These are phyloP conservation scores for Trichoderma erinaceum DNA, from an alignment of 495 filamentous ascomycete genomes.

Conservation along the genomic window DNA sequence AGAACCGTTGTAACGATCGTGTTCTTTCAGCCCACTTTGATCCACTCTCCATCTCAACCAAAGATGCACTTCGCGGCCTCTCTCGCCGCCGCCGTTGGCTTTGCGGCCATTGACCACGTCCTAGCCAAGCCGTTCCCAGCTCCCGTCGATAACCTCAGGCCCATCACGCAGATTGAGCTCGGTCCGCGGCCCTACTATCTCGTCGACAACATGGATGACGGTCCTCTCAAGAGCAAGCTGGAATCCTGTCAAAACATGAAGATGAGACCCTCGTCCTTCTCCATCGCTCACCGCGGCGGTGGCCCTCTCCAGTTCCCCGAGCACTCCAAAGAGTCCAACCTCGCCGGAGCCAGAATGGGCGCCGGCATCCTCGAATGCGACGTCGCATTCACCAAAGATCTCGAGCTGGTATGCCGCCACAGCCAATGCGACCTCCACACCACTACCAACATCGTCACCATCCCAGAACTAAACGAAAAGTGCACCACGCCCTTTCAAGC, in stretches of 20 bases:
- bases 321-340: slow-evolving; percentile 46
- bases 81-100: slow-evolving; percentile 17
- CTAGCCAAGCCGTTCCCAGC: slow-evolving; percentile 20
- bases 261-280: slow-evolving; percentile 38
- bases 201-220: slow-evolving; percentile 52
- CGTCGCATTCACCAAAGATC: slow-evolving; percentile 55
- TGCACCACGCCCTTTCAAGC: slow-evolving; percentile 55
- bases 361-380: slow-evolving; percentile 61
- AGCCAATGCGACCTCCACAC: slow-evolving; percentile 58
- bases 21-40: too few species aligned
- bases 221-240: slow-evolving; percentile 50
- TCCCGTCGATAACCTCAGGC: slow-evolving; percentile 19
- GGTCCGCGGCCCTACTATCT: slow-evolving; percentile 55
- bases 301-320: slow-evolving; percentile 57
- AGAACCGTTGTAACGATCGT: too few species aligned
- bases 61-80: slow-evolving; percentile 9
- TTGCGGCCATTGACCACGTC: slow-evolving; percentile 22
- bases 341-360: slow-evolving; percentile 53
- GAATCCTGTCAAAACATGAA: slow-evolving; percentile 40
- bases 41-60: background rate
- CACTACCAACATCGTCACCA: slow-evolving; percentile 55
- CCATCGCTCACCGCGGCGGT: slow-evolving; percentile 53
- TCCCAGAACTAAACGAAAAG: slow-evolving; percentile 51
- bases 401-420: slow-evolving; percentile 56
- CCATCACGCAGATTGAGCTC: slow-evolving; percentile 39